Evolutionary conservation across 2,329 filamentous ascomycete genomes (phyloP).

Genomic region (Colletotrichum graminicola): DNA sequence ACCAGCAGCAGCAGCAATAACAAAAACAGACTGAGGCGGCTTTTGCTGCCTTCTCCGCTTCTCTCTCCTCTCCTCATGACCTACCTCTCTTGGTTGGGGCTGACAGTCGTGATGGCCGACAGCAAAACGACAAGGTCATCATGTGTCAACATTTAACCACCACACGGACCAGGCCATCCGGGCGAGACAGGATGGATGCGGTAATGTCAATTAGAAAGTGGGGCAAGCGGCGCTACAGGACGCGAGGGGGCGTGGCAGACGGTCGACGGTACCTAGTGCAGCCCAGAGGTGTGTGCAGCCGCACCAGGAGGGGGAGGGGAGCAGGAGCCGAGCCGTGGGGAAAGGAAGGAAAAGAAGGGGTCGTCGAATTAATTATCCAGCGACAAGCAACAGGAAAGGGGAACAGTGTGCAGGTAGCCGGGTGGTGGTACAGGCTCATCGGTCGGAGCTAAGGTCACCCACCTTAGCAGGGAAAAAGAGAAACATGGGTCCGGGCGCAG

Average conservation of each 20-base stretch:
- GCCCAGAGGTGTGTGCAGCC: constrained; percentile 25
- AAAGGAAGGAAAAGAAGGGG: constrained; percentile 41
- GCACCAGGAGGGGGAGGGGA: constrained; percentile 17
- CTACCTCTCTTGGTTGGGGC: neutral
- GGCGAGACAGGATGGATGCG: constrained; percentile 31
- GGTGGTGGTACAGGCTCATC: constrained; percentile 1
- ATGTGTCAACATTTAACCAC: constrained; percentile 32
- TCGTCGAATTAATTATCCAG: constrained; percentile 40
- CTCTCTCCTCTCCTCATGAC: neutral
- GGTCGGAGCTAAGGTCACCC: neutral
- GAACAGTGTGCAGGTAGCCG: constrained; percentile 19
- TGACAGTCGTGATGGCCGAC: constrained; percentile 9
- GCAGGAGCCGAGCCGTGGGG: constrained; percentile 40
- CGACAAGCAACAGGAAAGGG: constrained; percentile 29
- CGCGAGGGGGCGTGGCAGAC: constrained; percentile 16
- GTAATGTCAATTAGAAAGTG: constrained; percentile 31
- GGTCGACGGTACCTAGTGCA: constrained; percentile 25
- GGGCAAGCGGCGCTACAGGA: constrained; percentile 29
- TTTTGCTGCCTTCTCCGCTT: constrained; percentile 17
- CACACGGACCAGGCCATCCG: constrained; percentile 11
- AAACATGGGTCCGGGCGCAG: constrained; percentile 36
- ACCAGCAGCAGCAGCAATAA: constrained; percentile 2
- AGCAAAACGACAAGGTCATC: constrained; percentile 28
- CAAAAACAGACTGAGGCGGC: neutral
- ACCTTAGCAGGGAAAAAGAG: constrained; percentile 7